Percentiles rank a stretch among this genome's conserved stretches.
phyloP scores from a whole-genome alignment of 305 asterid species.

The Solanum hybrid region DNA sequence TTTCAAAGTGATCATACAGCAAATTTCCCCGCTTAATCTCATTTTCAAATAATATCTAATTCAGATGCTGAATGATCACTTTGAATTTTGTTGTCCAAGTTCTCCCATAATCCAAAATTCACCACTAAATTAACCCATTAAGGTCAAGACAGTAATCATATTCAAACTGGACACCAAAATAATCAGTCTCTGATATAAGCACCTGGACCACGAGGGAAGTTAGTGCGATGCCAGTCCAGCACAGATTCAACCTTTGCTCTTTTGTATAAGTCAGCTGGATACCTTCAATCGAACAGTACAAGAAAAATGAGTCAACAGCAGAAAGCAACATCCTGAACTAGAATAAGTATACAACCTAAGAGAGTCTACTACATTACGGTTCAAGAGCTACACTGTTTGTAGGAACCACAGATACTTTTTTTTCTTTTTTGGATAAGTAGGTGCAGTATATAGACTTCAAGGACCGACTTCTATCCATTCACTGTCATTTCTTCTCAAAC shows the following conservation, averaged over 20 bases:
- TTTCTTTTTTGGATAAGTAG: background rate
- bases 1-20: background rate
- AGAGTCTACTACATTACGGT: background rate
- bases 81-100: background rate
- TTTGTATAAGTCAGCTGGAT: conserved; percentile 65
- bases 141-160: background rate
- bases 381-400: background rate
- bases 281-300: conserved; percentile 33
- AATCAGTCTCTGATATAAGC: conserved; percentile 7
- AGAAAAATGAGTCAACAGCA: background rate
- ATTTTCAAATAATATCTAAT: background rate
- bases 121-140: background rate
- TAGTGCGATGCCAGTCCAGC: conserved; percentile 86
- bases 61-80: background rate
- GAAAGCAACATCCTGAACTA: background rate
- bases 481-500: background rate
- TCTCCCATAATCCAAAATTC: background rate
- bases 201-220: conserved; percentile 75
- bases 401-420: background rate
- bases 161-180: background rate
- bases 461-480: background rate
- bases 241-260: conserved; percentile 76
- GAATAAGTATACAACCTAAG: background rate
- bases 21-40: background rate
- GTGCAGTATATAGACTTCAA: background rate